phyloP scores from a whole-genome alignment of 768 basidiomycete species.

The Boletus patriciae region DNA sequence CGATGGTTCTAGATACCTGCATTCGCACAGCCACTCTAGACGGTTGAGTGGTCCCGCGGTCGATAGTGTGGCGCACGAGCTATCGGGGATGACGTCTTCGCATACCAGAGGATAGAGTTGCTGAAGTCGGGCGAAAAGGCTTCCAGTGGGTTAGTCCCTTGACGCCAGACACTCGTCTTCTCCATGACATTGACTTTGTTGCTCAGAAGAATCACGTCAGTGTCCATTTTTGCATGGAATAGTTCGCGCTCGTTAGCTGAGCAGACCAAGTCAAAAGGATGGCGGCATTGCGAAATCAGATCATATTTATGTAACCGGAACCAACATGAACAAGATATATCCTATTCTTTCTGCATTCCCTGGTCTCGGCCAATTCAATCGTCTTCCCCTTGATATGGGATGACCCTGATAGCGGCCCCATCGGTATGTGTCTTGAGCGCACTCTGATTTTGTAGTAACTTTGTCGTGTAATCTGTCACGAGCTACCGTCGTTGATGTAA shows the following conservation, averaged over 20 bases:
- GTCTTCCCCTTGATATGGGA: background rate
- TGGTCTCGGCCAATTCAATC: background rate
- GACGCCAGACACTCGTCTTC: no score
- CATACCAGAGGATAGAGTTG: background rate
- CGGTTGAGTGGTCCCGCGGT: background rate
- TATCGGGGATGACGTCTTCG: background rate
- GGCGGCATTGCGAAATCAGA: no score
- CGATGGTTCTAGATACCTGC: background rate
- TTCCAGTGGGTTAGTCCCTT: no score
- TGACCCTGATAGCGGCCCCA: background rate
- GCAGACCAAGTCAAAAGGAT: no score
- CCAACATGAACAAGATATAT: background rate
- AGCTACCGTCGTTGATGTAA: background rate
- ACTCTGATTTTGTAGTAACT: background rate
- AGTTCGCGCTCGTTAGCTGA: no score
- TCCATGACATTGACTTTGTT: no score
- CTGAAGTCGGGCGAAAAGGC: no score
- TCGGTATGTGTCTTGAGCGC: background rate
- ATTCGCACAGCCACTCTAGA: background rate
- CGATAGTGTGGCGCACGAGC: background rate
- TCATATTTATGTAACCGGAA: no score
- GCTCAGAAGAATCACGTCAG: no score
- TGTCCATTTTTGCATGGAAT: no score
- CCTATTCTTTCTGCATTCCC: constrained; percentile 1
- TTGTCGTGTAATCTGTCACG: background rate